Evolutionary conservation across 352 stramenopile genomes (phyloP), one percentile per base, ranked within the genome.

Genomic region (Globisporangium splendens): DNA sequence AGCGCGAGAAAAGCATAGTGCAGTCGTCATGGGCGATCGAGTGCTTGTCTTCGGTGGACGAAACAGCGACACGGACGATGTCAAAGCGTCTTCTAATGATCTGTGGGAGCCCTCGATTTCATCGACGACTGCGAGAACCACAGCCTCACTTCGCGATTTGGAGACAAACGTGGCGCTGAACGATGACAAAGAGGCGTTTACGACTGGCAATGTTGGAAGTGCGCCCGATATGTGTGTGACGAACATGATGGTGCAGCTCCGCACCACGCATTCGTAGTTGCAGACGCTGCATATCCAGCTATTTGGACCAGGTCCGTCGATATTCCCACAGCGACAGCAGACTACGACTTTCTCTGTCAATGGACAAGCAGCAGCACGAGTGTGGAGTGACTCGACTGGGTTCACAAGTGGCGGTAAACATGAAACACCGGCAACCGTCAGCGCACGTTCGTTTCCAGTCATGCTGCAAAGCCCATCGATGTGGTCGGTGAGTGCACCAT

Each of bases 31-130:
- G 4, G 66, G 57, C 8, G 63, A 54, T 39, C 71, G 77, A 10
- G 50, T 90, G 48, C 62, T 92, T 22, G 54, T 92, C 2, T 90
- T 90, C 60, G 79, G 77, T 49, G 82, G 82, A 8, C 68, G 71
- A 0, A 66, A 71, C 20, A 68, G 64, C 7, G 63, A 73, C 20
- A 20, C 46, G 1, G 58, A 60, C 51, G 66, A 70, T 42, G 31
- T 55, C 18, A 74, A 60, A 41, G 60, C 39, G 49, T 66, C 73
- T 15, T 52, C 83, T 11, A 75, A 77, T 43, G 81, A 88, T 72
- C 59, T 92, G 21, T 91, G 82, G 82, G 75, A 86, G 28, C 66
- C 89, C 20, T 79, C 73, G 1, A 59, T 83, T 18, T 77, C 75
- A 0, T 88, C 82, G 0, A 77, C 51, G 0, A 82, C 75, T 0